These are phyloP conservation scores for Venturia carpophila DNA, from an alignment of 2,329 filamentous ascomycete species.

Conservation along the genomic window DNA sequence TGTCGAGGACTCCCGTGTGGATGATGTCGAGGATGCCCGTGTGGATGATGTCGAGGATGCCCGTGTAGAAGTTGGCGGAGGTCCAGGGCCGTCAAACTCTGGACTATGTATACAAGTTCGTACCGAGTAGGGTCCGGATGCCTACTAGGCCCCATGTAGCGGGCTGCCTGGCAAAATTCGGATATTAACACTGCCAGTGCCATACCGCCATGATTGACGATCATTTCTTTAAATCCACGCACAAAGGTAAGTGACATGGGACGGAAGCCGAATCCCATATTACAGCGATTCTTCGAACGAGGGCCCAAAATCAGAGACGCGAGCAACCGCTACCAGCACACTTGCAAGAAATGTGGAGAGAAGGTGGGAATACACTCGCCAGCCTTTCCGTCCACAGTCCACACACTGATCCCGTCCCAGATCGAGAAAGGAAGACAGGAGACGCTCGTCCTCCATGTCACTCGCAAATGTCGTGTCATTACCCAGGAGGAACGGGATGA, in stretches of 20 bases:
- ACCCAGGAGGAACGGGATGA: conserved; percentile 50
- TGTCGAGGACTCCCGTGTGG: no score
- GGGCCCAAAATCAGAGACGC: conserved; percentile 81
- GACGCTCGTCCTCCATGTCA: conserved; percentile 69
- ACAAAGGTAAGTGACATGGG: conserved; percentile 50
- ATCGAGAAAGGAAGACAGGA: conserved; percentile 88
- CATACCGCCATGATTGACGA: background rate
- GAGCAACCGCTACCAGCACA: conserved; percentile 87
- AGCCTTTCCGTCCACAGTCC: background rate
- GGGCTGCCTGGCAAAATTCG: background rate
- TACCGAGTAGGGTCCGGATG: background rate
- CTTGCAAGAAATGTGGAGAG: conserved; percentile 80
- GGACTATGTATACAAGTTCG: no score
- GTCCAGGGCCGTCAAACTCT: no score
- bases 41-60: no score
- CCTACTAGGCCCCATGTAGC: background rate
- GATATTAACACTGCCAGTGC: background rate
- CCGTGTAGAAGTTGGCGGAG: no score
- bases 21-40: no score
- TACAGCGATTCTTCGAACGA: conserved; percentile 80
- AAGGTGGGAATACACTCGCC: conserved; percentile 36
- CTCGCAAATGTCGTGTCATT: conserved; percentile 78
- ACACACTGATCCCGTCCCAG: conserved; percentile 23
- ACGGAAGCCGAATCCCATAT: conserved; percentile 73
- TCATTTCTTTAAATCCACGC: background rate